phyloP scores from a whole-genome alignment of 2,329 filamentous ascomycete genomes.

The Beauveria australis region DNA sequence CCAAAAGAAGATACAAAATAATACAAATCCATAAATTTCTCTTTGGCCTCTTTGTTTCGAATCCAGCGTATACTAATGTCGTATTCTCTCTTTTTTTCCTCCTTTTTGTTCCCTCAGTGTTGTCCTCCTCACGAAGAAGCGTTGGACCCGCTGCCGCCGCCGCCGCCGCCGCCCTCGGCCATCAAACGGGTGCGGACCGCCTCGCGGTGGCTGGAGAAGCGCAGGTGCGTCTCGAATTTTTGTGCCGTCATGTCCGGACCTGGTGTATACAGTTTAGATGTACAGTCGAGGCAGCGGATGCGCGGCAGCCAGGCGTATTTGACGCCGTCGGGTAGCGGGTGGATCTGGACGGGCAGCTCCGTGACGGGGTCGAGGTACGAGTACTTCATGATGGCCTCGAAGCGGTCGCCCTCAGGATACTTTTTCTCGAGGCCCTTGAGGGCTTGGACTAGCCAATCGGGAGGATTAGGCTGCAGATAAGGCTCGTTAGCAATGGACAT shows the following conservation, averaged over 20 bases:
- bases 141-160: constrained; percentile 7
- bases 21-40: neutral
- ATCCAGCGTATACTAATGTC: neutral
- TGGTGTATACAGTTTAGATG: constrained; percentile 87
- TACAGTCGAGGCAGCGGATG: constrained; percentile 87
- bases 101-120: neutral
- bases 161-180: constrained; percentile 15
- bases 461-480: constrained; percentile 61
- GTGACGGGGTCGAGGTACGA: constrained; percentile 69
- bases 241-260: constrained; percentile 76
- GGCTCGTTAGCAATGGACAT: neutral
- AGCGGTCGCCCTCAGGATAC: constrained; percentile 69
- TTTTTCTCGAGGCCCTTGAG: constrained; percentile 61
- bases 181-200: constrained; percentile 41
- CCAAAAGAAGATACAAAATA: neutral
- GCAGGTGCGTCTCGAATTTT: constrained; percentile 89
- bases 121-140: neutral
- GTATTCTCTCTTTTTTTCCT: neutral
- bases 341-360: constrained; percentile 52
- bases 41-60: neutral
- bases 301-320: constrained; percentile 80
- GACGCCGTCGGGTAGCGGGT: constrained; percentile 51
- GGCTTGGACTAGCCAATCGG: constrained; percentile 73
- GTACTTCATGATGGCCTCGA: constrained; percentile 89
- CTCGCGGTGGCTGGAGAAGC: constrained; percentile 72